Base-by-base conservation (phyloP, 495 filamentous ascomycete genomes). In the Hypoxylon fragiforme region DNA sequence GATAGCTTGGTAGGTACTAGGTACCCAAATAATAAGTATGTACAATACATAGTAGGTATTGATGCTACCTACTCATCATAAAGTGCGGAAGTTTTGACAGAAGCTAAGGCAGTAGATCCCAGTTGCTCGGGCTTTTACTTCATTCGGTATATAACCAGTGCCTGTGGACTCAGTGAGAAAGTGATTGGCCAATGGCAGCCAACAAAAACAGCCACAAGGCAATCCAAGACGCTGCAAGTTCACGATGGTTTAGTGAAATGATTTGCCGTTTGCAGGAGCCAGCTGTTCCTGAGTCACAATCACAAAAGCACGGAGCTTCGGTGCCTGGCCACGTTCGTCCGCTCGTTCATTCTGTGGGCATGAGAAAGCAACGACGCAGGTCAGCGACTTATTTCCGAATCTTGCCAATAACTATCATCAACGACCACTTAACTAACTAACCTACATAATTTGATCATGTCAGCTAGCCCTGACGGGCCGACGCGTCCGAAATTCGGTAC, bases 301-400 rank as follows among this genome's bases (percentile, higher is more conserved):
- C 50, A 39, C 56, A 47, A n/a, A n/a, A n/a, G n/a, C 12, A 14
- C 38, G 57, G 50, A 52, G 41, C 58, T 55, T 43, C 38, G 20
- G 44, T 18, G 13, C 9, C 38, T 13, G 13, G 43, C 44, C 44
- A 36, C 35, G 19, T 16, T 45, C 46, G 31, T 41, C 44, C 35
- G 19, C 24, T 45, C 46, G 31, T 41, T 49, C 35, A 43, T 53
- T 43, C 36, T n/a, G 34, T 35, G 13, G 26, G 9, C 15, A 39
- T 35, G 13, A 24, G 9, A 9, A 18, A 37, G 54, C 35, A 75
- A n/a, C n/a, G 56, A 50, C 72, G 72, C 19, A 74, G 56, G 26
- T 62, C 60, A 46, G 74, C 72, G n/a, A 63, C 54, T 44, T 72
- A 62, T 58, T 77, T n/a, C n/a, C n/a, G n/a, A n/a, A n/a, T n/a